Evolutionary conservation across 441 rosid genomes (phyloP), one percentile per base, ranked within the genome.

Genomic region (Raphanus hybrid): DNA sequence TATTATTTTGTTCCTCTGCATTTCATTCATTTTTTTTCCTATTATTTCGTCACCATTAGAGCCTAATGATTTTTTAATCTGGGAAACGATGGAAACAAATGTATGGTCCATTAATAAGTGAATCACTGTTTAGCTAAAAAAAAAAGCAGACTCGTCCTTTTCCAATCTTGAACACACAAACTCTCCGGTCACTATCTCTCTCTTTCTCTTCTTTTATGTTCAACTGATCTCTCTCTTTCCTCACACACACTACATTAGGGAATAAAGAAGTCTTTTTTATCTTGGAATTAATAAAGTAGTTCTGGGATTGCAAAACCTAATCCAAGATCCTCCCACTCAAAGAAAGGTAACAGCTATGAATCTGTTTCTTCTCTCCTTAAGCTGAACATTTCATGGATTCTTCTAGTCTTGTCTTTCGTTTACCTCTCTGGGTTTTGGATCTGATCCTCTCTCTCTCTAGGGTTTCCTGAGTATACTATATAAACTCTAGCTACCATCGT

Each of bases 161-260:
- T 34, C 81, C 76, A 71, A 65, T 77, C 72, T 77, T 48, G 81
- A 77, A 66, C 81, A 67, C 76, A 58, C 57, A 77, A 64, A 64
- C 14, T 29, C 59, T 54, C 59, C 65, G 64, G 69, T 37, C 11
- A 2, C 75, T 41, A 37, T 26, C 58, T 29, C 52, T 59, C 43
- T 68, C 26, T 23, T 23, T 23, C 26, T 23, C 26, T n/a, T n/a
- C n/a, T n/a, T n/a, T n/a, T n/a, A n/a, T n/a, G n/a, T n/a, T n/a
- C n/a, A n/a, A n/a, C n/a, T n/a, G n/a, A 37, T 26, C 58, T 29
- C 52, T 59, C 43, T 68, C 26, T 23, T 23, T 23, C 26, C 26
- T 23, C 26, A 23, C 26, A 23, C 73, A 43, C 60, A 8, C 45
- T 27, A 50, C 68, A 75, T 61, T 23, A 48, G 64, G 48, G 57